Evolutionary conservation across 202 grass and related monocot species (phyloP), one percentile per base, ranked within the genome.

Genomic region (Panicum hallii): DNA sequence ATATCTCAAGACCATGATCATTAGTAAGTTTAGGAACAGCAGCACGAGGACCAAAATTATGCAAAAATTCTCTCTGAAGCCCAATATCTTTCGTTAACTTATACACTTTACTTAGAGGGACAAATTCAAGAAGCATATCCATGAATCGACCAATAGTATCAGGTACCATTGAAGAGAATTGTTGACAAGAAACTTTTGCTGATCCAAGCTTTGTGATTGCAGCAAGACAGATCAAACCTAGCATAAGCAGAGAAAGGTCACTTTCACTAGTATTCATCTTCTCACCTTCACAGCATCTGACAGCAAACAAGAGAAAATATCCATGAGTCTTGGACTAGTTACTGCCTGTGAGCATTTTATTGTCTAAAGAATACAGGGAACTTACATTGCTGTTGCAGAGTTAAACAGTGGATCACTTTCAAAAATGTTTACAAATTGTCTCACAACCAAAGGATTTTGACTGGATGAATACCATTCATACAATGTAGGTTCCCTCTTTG

Each of bases 111-210:
- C 89, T 93, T 87, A 97, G 87, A 44, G 90, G 89, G 28, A 93
- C 84, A 88, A 91, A 97, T 74, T 97, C 93, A 67, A 97, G 84
- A 91, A 99, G 97, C 97, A 92, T 93, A 56, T 94, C 97, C 92
- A 99, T 91, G 79, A 94, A 92, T 76, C 93, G 86, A 72, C 93
- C 93, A 80, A 91, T 94, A 79, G 88, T 87, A 89, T 97, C 97
- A 74, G 97, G 91, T 54, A 91, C 53, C 84, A 88, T 92, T 74
- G 93, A 91, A 62, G 89, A 94, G 83, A 99, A 99, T 36, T 92
- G 89, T 81, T 92, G 88, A 78, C 93, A 99, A 92, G 93, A 97
- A 79, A 94, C 74, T 91, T 99, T 99, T 83, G 97, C 77, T 75
- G 93, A 87, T 89, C 97, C 97, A 86, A 99, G 93, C 65, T 99